Conservation (phyloP, 2,329 filamentous ascomycete species). For the Mariannaea sp. region DNA sequence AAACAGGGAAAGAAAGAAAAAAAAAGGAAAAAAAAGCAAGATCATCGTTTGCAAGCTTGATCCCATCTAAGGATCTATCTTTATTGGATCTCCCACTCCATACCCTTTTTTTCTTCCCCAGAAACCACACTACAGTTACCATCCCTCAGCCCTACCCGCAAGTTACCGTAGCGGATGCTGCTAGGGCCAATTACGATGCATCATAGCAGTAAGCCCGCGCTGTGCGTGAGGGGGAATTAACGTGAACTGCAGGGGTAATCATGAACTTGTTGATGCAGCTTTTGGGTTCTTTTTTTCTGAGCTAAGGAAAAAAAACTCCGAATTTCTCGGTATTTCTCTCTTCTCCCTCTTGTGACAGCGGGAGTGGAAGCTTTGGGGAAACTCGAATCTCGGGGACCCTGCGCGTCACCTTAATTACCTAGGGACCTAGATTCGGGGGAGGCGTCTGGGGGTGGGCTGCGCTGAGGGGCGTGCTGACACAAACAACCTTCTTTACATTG, state of each 20-base stretch:
- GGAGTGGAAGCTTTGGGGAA: background rate
- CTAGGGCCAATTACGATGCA: constrained; percentile 5
- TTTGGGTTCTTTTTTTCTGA: constrained; percentile 2
- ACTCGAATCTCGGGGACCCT: background rate
- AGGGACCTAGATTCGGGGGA: too few relatives aligned
- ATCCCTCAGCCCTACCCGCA: constrained; percentile 20
- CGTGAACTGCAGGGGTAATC: constrained; percentile 19
- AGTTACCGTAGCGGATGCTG: background rate
- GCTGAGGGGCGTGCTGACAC: too few relatives aligned
- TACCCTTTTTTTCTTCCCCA: too few relatives aligned
- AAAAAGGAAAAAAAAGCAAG: too few relatives aligned
- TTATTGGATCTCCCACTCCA: too few relatives aligned
- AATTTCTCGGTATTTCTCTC: background rate
- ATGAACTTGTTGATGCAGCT: constrained; percentile 15
- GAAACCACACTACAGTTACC: too few relatives aligned
- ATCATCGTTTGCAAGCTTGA: too few relatives aligned
- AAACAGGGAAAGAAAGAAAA: too few relatives aligned
- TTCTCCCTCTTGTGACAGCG: background rate
- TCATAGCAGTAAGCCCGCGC: constrained; percentile 10
- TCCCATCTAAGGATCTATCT: too few relatives aligned
- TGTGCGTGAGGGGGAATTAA: constrained; percentile 17
- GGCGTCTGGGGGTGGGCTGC: background rate
- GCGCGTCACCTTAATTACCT: too few relatives aligned
- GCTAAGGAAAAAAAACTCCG: too few relatives aligned
- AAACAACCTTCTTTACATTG: too few relatives aligned